Evolutionary conservation across 2,329 filamentous ascomycete genomes (phyloP).

Genomic region (Colletotrichum paranaense): DNA sequence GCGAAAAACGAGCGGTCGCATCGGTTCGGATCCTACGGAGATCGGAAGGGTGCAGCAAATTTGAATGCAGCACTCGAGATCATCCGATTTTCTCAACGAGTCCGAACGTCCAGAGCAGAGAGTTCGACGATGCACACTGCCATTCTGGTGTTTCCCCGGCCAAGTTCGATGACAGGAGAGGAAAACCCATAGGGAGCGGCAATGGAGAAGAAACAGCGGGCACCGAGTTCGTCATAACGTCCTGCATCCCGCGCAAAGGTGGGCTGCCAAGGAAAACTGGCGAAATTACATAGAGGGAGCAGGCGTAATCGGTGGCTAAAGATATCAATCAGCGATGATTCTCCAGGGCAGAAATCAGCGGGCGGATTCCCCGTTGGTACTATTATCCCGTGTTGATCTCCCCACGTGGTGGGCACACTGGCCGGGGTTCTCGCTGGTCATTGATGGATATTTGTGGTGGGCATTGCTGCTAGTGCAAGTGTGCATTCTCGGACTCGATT

Average conservation of each 20-base stretch:
- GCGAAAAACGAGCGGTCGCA: slow-evolving; percentile 10
- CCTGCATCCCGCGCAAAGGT: slow-evolving; percentile 13
- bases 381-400: slow-evolving; percentile 22
- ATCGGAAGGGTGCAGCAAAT: background rate
- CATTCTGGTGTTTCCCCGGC: slow-evolving; percentile 8
- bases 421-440: background rate
- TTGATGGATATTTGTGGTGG: background rate
- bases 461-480: background rate
- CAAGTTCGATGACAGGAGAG: slow-evolving; percentile 1
- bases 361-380: slow-evolving; percentile 4
- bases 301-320: slow-evolving; percentile 24
- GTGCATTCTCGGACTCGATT: background rate
- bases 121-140: background rate
- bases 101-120: background rate
- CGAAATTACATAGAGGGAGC: slow-evolving; percentile 27
- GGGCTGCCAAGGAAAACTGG: slow-evolving; percentile 24
- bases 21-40: background rate
- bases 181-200: background rate
- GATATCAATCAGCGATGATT: slow-evolving; percentile 7
- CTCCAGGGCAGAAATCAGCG: slow-evolving; percentile 4
- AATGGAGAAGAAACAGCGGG: slow-evolving; percentile 19
- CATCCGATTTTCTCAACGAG: background rate
- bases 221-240: slow-evolving; percentile 27
- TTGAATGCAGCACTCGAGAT: background rate
- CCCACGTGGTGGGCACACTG: slow-evolving; percentile 19